Evolutionary conservation across 1,284 basidiomycete genomes (phyloP).

Genomic region (Ustilago crameri): DNA sequence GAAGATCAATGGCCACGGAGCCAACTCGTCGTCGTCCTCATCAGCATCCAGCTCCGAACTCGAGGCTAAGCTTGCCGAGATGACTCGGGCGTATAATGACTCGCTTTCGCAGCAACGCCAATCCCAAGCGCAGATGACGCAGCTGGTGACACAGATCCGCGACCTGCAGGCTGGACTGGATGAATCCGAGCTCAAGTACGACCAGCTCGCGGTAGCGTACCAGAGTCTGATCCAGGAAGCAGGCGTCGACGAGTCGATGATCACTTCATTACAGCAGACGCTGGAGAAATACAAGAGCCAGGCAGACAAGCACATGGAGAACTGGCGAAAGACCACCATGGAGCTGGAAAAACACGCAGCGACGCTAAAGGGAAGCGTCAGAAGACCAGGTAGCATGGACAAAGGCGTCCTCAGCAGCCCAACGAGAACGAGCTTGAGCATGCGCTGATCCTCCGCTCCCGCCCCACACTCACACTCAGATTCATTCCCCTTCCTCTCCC

Average conservation of each 20-base stretch:
- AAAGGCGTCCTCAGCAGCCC: slow-evolving; percentile 28
- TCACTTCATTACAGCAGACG: slow-evolving; percentile 37
- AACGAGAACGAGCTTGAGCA: slow-evolving; percentile 16
- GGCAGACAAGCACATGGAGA: slow-evolving; percentile 54
- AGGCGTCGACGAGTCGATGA: slow-evolving; percentile 50
- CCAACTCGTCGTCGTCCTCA: background rate
- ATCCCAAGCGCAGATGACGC: slow-evolving; percentile 83
- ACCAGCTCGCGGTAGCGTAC: slow-evolving; percentile 49
- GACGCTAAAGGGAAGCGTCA: slow-evolving; percentile 13
- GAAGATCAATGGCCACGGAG: slow-evolving; percentile 4
- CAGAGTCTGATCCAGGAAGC: slow-evolving; percentile 43
- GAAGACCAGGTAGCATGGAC: slow-evolving; percentile 22
- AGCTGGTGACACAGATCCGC: slow-evolving; percentile 83
- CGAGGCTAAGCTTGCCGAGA: slow-evolving; percentile 74
- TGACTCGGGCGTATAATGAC: slow-evolving; percentile 79
- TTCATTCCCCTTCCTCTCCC: background rate
- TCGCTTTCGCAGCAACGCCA: slow-evolving; percentile 79
- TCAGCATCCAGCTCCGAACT: slow-evolving; percentile 69
- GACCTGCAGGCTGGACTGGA: slow-evolving; percentile 82
- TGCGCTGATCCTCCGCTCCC: slow-evolving; percentile 6
- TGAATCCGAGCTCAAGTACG: slow-evolving; percentile 75
- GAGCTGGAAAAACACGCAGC: slow-evolving; percentile 44
- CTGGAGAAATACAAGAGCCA: slow-evolving; percentile 54
- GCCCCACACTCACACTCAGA: background rate
- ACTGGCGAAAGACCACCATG: slow-evolving; percentile 42